Conservation (phyloP, 768 basidiomycete genomes). For the Phaeotremella skinneri region DNA sequence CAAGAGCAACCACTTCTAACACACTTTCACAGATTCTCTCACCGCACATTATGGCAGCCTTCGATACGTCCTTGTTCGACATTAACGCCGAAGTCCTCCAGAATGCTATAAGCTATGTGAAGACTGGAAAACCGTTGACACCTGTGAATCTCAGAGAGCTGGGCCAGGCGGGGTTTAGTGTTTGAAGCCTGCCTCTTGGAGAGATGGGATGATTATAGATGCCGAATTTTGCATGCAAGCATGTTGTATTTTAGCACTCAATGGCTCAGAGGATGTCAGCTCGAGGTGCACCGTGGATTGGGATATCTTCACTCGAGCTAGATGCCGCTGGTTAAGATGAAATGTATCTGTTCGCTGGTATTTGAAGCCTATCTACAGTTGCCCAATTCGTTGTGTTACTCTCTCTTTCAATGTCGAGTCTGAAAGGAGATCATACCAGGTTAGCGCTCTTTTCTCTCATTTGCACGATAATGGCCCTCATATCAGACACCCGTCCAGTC, state of each 20-base stretch:
- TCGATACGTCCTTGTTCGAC: neutral
- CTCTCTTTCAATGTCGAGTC: conserved; percentile 50
- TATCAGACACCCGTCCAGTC: neutral
- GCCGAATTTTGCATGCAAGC: neutral
- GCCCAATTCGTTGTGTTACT: conserved; percentile 48
- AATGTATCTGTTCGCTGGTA: neutral
- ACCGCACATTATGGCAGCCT: neutral
- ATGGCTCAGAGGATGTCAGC: no score
- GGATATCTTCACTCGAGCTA: no score
- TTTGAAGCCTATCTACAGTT: conserved; percentile 27
- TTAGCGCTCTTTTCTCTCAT: conserved; percentile 6
- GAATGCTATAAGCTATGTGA: conserved; percentile 5
- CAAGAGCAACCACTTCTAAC: neutral
- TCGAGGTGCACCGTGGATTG: no score
- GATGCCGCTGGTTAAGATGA: no score
- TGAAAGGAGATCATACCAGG: conserved; percentile 6
- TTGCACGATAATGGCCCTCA: neutral
- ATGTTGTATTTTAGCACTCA: no score
- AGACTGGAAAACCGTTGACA: conserved; percentile 10
- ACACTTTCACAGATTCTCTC: conserved; percentile 2
- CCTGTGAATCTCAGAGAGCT: conserved; percentile 9
- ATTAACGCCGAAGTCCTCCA: neutral
- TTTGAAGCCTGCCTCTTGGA: conserved; percentile 2
- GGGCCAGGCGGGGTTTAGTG: neutral
- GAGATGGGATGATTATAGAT: neutral